Evolutionary conservation across 2,329 filamentous ascomycete species (phyloP), one percentile per base, ranked within the genome.

Genomic region (Hymenoscyphus repandus): DNA sequence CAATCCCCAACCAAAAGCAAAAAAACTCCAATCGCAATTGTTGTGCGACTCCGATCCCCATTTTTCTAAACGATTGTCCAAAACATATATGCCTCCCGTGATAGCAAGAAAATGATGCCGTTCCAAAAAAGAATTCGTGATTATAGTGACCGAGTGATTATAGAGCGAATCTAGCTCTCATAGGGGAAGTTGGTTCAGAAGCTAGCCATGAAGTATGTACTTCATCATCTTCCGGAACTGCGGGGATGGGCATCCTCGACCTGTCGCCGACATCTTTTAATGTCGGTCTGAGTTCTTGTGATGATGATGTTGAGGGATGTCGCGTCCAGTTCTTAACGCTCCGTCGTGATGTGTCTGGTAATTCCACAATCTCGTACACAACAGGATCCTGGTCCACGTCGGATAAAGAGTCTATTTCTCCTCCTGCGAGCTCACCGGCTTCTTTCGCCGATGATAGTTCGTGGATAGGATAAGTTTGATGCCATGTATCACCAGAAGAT

Each of bases 361-460:
- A 44, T 40, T 50, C 48, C 17, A 46, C 48, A 27, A 50, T 41
- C 13, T 49, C 46, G n/a, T 43, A 46, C 12, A 45, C 48, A 33
- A 50, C 22, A 6, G 46, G 38, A n/a, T 46, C 48, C 7, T 45
- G n/a, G 6, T 27, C 30, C 2, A 33, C n/a, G 9, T 50, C 42
- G 18, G 41, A 11, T 22, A 22, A 13, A 15, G 34, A 22, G 20
- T 50, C 48, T 4, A 18, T 15, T 11, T 50, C 48, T 5, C 38
- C 10, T 11, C 22, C 12, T 12, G 5, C 22, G 18, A 15, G 11
- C n/a, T 15, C 9, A 15, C n/a, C 17, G 13, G 17, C 34, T 31
- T 40, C 48, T 30, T 50, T 50, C 18, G 33, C 48, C 1, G 41
- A 20, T 12, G 33, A 42, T 15, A 50, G n/a, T 36, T 50, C 48